Evolutionary conservation across 345 rosid species (phyloP), one percentile per base, ranked within the genome.

Genomic region (Adansonia digitata): DNA sequence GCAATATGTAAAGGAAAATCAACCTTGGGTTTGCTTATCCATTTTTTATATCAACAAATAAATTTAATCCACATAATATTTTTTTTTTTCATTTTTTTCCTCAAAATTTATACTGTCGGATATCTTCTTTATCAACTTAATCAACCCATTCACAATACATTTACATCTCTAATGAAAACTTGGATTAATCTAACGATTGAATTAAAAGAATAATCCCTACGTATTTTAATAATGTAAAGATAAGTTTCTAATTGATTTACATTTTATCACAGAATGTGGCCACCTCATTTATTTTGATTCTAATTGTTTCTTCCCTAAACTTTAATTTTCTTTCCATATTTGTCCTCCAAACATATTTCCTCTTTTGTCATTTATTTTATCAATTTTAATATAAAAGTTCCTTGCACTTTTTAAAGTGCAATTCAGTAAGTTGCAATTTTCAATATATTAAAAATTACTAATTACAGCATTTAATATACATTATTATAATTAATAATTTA

Each of bases 1-100:
- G n/a, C n/a, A n/a, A 18, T 49, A 31, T 78, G 77, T 67, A 66
- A 46, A 13, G 56, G 18, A n/a, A 15, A 55, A 49, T 34, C 18
- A 20, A 12, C 43, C 43, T 27, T 37, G 5, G 39, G 20, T 63
- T 20, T 40, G 64, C 55, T 43, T 43, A 11, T 14, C 48, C 48
- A 43, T 10, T 43, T 9, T 11, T 43, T 10, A 43, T 43, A 43
- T 43, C 48, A 10, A 10, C 13, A 43, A 43, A 43, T 43, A 43
- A 43, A 9, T 43, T 43, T 2, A 2, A 12, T 31, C 34, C 34
- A 31, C 3, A 14, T 12, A 12, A 11, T 43, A 10, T 1, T 43
- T 10, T 14, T 43, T 14, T 1, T 43, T 0, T 43, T 43, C 13
- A 9, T 40, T 43, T 43, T 43, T 43, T 43, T 8, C 15, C 1